Evolutionary conservation across 495 filamentous ascomycete species (phyloP).

Genomic region (Barbatosphaeria neglecta): DNA sequence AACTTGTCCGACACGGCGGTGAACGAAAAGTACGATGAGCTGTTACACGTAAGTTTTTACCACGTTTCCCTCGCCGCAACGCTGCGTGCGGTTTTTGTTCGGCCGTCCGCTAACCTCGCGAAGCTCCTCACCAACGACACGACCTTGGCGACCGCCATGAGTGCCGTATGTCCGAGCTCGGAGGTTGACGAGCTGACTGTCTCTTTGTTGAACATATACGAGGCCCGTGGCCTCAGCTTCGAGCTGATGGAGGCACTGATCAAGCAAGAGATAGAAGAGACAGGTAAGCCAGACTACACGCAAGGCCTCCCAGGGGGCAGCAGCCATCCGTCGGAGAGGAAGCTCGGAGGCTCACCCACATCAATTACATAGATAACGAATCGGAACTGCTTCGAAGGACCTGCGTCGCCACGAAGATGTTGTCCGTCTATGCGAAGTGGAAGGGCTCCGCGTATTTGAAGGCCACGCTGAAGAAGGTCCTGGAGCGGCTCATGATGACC

Average conservation of each 20-base stretch:
- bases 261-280: slow-evolving; percentile 53
- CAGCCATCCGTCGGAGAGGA: background rate
- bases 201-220: slow-evolving; percentile 54
- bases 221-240: slow-evolving; percentile 46
- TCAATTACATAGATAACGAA: slow-evolving; percentile 51
- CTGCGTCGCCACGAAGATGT: slow-evolving; percentile 57
- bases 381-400: slow-evolving; percentile 50
- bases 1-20: slow-evolving; percentile 51
- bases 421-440: slow-evolving; percentile 57
- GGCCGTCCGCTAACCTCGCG: background rate
- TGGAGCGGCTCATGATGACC: slow-evolving; percentile 47
- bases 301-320: background rate
- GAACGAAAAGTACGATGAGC: slow-evolving; percentile 51
- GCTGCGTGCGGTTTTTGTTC: background rate
- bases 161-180: slow-evolving; percentile 49
- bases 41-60: slow-evolving; percentile 39
- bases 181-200: slow-evolving; percentile 56
- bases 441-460: slow-evolving; percentile 51
- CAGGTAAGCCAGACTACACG: slow-evolving; percentile 21
- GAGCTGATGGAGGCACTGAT: slow-evolving; percentile 51
- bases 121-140: slow-evolving; percentile 48
- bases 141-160: slow-evolving; percentile 47
- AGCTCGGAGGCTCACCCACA: too few species aligned
- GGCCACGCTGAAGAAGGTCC: slow-evolving; percentile 49
- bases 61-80: too few species aligned